Conservation (phyloP, 2,329 filamentous ascomycete genomes). For the Geosmithia morbida region DNA sequence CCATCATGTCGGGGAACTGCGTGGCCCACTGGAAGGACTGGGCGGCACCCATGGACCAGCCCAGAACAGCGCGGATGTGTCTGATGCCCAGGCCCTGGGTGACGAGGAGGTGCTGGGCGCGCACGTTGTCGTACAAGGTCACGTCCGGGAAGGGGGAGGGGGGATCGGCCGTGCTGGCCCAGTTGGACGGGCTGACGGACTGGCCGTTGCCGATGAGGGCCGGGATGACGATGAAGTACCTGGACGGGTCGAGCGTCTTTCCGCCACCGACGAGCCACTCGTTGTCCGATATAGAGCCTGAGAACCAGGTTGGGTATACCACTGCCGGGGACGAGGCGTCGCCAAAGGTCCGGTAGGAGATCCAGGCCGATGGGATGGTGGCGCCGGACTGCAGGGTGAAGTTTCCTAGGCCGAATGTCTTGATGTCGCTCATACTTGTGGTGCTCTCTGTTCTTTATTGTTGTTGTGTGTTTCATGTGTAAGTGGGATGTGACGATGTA, state of each 20-base stretch:
- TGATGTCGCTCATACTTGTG: neutral
- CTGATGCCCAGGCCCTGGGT: slow-evolving; percentile 22
- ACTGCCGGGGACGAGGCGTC: slow-evolving; percentile 46
- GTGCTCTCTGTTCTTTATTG: neutral
- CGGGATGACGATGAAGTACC: slow-evolving; percentile 33
- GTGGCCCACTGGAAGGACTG: slow-evolving; percentile 37
- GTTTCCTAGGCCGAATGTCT: slow-evolving; percentile 41
- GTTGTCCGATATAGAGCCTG: slow-evolving; percentile 49
- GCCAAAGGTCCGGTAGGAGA: slow-evolving; percentile 69
- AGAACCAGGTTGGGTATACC: slow-evolving; percentile 66
- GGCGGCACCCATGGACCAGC: slow-evolving; percentile 42
- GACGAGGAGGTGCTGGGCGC: slow-evolving; percentile 28
- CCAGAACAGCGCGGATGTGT: slow-evolving; percentile 30
- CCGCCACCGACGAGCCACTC: slow-evolving; percentile 57
- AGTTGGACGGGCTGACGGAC: slow-evolving; percentile 37
- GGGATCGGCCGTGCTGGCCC: too few relatives aligned
- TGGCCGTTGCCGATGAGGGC: slow-evolving; percentile 39
- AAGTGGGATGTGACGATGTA: neutral
- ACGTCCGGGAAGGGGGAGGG: slow-evolving; percentile 25
- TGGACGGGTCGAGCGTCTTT: slow-evolving; percentile 45
- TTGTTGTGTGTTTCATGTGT: neutral
- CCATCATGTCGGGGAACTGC: slow-evolving; percentile 31
- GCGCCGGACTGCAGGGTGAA: slow-evolving; percentile 52
- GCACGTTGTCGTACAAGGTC: slow-evolving; percentile 35
- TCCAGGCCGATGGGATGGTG: slow-evolving; percentile 46